Evolutionary conservation across 2,329 filamentous ascomycete species (phyloP), one percentile per base, ranked within the genome.

Genomic region (Colletotrichum noveboracense): DNA sequence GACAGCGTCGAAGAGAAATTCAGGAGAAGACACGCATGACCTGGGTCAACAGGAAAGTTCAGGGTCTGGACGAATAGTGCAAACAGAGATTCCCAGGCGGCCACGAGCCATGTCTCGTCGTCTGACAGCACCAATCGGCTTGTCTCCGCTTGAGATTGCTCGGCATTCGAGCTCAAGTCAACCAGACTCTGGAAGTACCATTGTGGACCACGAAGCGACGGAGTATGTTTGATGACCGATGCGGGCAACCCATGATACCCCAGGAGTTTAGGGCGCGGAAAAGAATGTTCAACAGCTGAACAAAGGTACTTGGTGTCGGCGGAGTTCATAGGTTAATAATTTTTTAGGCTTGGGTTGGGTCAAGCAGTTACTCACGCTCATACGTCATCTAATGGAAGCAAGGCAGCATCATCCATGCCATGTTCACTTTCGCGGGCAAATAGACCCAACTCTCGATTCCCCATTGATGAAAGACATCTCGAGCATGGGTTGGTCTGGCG

Each of bases 171-270:
- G 18, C 5, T 24, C 61, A 9, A 62, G 55, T 6, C 68, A 65
- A 0, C 36, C 56, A 26, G 61, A 55, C n/a, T 64, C 55, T 7
- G 48, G 28, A 5, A 56, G 61, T 34, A 71, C 55, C 1, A 72
- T 58, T 13, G 62, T 62, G 3, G 52, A 75, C 21, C n/a, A 72
- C 13, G 72, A 72, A 21, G 61, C 43, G 32, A 13, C 62, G 32
- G 60, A 64, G 61, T 72, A 72, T 32, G 72, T 64, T 64, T 75
- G n/a, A 75, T 43, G 24, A 43, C 24, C 24, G 26, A 43, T 43
- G 18, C 38, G 68, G 72, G 62, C 14, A 5, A 28, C n/a, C 55
- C 8, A 67, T 64, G 72, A 72, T 75, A 74, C 69, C 68, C 52
- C 30, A 26, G 72, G 68, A 67, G 69, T 72, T 61, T 7, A 48